phyloP scores from a whole-genome alignment of 495 filamentous ascomycete species.

The Penicillium parvum region DNA sequence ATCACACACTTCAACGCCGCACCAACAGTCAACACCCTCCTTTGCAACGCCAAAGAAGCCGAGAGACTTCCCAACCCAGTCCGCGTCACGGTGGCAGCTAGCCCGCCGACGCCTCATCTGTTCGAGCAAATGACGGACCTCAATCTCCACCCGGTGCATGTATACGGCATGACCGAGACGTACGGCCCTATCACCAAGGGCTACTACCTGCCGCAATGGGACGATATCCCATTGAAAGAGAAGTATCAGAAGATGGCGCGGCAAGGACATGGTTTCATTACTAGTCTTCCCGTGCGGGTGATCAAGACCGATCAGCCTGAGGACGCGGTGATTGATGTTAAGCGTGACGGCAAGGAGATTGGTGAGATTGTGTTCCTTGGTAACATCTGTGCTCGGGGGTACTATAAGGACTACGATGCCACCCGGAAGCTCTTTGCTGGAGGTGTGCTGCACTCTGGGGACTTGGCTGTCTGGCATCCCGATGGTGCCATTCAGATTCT shows the following conservation, averaged over 20 bases:
- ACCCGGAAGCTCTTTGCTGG: slow-evolving; percentile 85
- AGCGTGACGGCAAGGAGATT: slow-evolving; percentile 78
- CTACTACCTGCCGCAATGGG: slow-evolving; percentile 82
- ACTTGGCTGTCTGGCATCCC: slow-evolving; percentile 86
- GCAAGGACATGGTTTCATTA: slow-evolving; percentile 90
- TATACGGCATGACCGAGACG: slow-evolving; percentile 92
- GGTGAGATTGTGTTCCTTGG: slow-evolving; percentile 89
- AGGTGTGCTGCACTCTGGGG: slow-evolving; percentile 82
- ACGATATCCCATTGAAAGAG: slow-evolving; percentile 61
- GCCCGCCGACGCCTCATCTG: slow-evolving; percentile 79
- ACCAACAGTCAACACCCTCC: slow-evolving; percentile 91
- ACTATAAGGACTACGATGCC: slow-evolving; percentile 85
- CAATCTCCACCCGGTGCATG: slow-evolving; percentile 88
- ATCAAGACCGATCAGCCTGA: slow-evolving; percentile 72
- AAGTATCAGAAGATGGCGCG: slow-evolving; percentile 84
- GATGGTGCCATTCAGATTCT: slow-evolving; percentile 90
- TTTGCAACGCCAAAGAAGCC: slow-evolving; percentile 74
- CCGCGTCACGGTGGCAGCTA: slow-evolving; percentile 87
- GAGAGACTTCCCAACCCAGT: slow-evolving; percentile 64
- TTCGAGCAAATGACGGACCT: slow-evolving; percentile 88
- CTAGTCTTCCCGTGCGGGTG: slow-evolving; percentile 73
- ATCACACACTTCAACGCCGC: slow-evolving; percentile 96
- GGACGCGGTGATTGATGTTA: slow-evolving; percentile 68
- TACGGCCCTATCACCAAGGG: slow-evolving; percentile 96
- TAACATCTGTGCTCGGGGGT: slow-evolving; percentile 89